These are phyloP conservation scores for Candida dajiaensis DNA, from an alignment of 805 yeast genomes.

Conservation along the genomic window DNA sequence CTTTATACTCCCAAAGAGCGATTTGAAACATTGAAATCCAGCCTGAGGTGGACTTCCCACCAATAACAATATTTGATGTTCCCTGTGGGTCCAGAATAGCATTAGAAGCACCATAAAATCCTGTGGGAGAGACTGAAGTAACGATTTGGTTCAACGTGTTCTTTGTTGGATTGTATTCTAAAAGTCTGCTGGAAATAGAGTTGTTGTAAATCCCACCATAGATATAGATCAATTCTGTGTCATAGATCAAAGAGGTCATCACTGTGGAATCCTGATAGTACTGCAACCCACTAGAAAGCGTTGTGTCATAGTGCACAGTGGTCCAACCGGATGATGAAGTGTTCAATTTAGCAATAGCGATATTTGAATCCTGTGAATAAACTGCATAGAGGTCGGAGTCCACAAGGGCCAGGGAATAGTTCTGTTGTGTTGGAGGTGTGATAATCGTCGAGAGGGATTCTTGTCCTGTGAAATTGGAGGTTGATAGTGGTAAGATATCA, in stretches of 20 bases:
- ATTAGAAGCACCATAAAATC: slow-evolving; percentile 47
- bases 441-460: background rate
- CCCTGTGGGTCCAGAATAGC: slow-evolving; percentile 34
- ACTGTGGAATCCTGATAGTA: slow-evolving; percentile 30
- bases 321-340: slow-evolving; percentile 10
- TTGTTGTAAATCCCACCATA: slow-evolving; percentile 42
- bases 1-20: slow-evolving; percentile 62
- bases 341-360: slow-evolving; percentile 11
- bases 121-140: slow-evolving; percentile 48
- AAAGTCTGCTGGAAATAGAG: slow-evolving; percentile 34
- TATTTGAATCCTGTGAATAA: slow-evolving; percentile 3
- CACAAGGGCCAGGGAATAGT: slow-evolving; percentile 19
- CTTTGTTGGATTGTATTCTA: slow-evolving; percentile 36
- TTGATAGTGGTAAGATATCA: background rate
- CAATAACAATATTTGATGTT: slow-evolving; percentile 48
- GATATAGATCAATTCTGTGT: slow-evolving; percentile 38
- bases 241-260: slow-evolving; percentile 30
- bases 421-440: slow-evolving; percentile 13
- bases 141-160: slow-evolving; percentile 32
- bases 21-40: slow-evolving; percentile 72
- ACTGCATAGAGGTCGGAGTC: slow-evolving; percentile 19
- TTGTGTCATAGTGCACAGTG: slow-evolving; percentile 11
- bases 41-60: slow-evolving; percentile 57
- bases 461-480: too few relatives aligned
- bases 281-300: slow-evolving; percentile 3